Base-by-base conservation (phyloP, 441 rosid species). In the Mallotus repandus region DNA sequence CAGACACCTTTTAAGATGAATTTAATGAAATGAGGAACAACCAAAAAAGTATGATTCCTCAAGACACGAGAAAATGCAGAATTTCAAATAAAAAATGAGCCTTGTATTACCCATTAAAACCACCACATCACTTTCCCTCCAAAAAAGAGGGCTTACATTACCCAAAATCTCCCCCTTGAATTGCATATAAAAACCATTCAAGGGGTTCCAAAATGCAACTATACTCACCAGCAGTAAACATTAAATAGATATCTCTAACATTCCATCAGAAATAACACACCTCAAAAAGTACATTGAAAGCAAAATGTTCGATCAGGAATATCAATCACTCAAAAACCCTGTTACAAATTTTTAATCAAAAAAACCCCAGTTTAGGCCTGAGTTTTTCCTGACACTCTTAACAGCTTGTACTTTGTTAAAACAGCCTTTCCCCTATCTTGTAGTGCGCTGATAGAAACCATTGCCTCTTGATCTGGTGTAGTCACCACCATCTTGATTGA, bases 391-490 rank as follows among this genome's bases (percentile, higher is more conserved):
- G 74, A 48, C 66, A 35, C 43, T 14, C 78, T 69, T n/a, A 59
- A 43, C 50, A n/a, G 25, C 19, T 25, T n/a, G n/a, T n/a, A n/a
- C n/a, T n/a, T n/a, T n/a, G n/a, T n/a, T n/a, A n/a, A n/a, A n/a
- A n/a, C 29, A 55, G 48, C 16, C 57, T 32, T 66, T 11, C 2
- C 41, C 78, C 83, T 79, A 88, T 75, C 87, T 86, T 3, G 87
- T 77, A 71, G 88, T 84, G 13, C 94, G 93, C 84, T 84, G 88
- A 77, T 87, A 78, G 79, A 82, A 86, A 57, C 93, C 97, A 43
- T 93, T 92, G 77, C 97, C 96, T 78, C 96, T 86, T 10, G 81
- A 54, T 68, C 91, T 88, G 86, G 73, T 68, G 76, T 86, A 85
- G 75, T 93, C 96, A 8, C 86, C 74, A 18, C 86, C 81, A n/a